Evolutionary conservation across 2,329 filamentous ascomycete genomes (phyloP).

Genomic region (Alternaria metachromatica): DNA sequence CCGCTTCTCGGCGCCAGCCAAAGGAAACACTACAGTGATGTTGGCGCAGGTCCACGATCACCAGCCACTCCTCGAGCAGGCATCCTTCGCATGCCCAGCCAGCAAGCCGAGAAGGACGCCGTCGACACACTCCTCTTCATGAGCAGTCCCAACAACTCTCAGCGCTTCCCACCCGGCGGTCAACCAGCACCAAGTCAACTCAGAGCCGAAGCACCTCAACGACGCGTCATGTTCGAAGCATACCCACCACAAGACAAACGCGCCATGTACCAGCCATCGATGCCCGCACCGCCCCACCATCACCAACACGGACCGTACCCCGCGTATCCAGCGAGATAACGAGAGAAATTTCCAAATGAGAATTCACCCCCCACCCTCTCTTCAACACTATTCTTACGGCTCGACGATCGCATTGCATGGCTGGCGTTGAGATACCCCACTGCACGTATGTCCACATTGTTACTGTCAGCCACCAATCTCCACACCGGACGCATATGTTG

Average conservation of each 20-base stretch:
- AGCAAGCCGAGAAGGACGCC: conserved; percentile 78
- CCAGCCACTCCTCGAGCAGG: conserved; percentile 50
- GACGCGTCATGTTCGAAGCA: conserved; percentile 48
- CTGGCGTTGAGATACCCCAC: conserved; percentile 45
- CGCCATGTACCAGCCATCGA: conserved; percentile 28
- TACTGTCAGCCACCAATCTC: conserved; percentile 2
- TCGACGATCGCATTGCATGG: conserved; percentile 41
- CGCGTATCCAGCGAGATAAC: conserved; percentile 35
- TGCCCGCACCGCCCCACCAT: conserved; percentile 31
- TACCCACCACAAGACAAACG: conserved; percentile 36
- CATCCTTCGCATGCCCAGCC: conserved; percentile 71
- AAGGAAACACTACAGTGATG: conserved; percentile 43
- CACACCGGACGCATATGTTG: background rate
- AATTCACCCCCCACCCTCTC: background rate
- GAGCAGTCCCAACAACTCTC: conserved; percentile 77
- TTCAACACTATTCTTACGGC: conserved; percentile 18
- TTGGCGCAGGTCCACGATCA: conserved; percentile 34
- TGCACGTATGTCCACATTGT: conserved; percentile 3
- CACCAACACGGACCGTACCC: conserved; percentile 35
- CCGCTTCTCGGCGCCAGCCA: conserved; percentile 36
- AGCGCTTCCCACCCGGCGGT: conserved; percentile 34
- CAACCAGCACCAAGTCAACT: conserved; percentile 40
- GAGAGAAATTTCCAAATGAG: accelerated
- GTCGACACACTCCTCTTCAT: conserved; percentile 82
- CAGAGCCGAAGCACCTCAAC: conserved; percentile 35